Evolutionary conservation across 2,329 filamentous ascomycete genomes (phyloP), one percentile per base, ranked within the genome.

Genomic region (Trichoderma polysporum): DNA sequence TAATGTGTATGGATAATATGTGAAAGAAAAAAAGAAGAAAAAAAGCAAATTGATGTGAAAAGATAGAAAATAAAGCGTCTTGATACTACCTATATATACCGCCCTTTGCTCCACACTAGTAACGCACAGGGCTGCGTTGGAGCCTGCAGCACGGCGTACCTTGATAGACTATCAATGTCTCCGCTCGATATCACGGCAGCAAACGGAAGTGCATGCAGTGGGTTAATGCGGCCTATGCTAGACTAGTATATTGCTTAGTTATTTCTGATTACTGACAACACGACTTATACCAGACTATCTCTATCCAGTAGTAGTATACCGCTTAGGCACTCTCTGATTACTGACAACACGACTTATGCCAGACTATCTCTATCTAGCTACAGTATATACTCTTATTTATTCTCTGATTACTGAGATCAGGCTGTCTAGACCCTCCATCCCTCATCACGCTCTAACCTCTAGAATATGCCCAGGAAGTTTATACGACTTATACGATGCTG

Each of bases 1-100:
- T 85, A 72, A 70, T 31, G 17, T 9, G 22, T 49, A n/a, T 10
- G 29, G 15, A 29, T 29, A 5, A 33, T 9, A 13, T 49, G 25
- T 25, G 29, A 9, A 37, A 10, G 31, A 66, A n/a, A 41, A 53
- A 15, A 47, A 56, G 59, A 61, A 13, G 12, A 10, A 15, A 2
- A 49, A 25, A 35, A 39, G 3, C 4, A 9, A 35, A 17, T 19
- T 50, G 41, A 57, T 27, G 45, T 61, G 9, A 45, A 22, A 22
- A 19, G n/a, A 45, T 45, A 45, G 41, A 45, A 45, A 45, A 19
- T 22, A 15, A n/a, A n/a, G n/a, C n/a, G n/a, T n/a, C 19, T 17
- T 19, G 9, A 22, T 27, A 27, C n/a, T n/a, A n/a, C n/a, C n/a
- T 12, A 50, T 39, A 61, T 61, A 61, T 50, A 37, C 22, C 58